Base-by-base conservation (phyloP, 2,329 filamentous ascomycete genomes). In the Blastomyces percursus region DNA sequence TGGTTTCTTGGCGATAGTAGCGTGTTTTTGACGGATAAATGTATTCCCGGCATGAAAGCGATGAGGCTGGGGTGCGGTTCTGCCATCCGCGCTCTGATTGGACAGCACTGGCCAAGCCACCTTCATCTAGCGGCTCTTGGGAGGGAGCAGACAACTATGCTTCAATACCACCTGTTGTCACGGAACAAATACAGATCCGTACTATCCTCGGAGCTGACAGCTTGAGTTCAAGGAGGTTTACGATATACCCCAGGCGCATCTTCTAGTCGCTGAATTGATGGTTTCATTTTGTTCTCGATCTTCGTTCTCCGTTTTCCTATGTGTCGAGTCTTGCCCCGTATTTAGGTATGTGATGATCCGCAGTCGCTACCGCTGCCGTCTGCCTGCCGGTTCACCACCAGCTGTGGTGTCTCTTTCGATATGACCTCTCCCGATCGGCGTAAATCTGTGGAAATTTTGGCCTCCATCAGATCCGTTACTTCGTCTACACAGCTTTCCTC, bases 381-480 rank as follows among this genome's bases (percentile, higher is more conserved):
- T 42, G 14, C n/a, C 38, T 27, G n/a, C 55, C 56, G 40, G 35
- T 56, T 57, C 55, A 59, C 56, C 38, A 48, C 30, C 19, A 56
- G 40, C 42, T 21, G 21, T 32, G 40, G 56, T 59, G 56, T n/a
- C 30, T 46, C 14, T 55, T 64, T 79, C 73, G 71, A 73, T 75
- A 88, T 88, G 86, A 84, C 81, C 72, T 80, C 83, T 67, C 82
- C 81, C 61, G 81, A 77, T 67, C 82, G 83, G 67, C 82, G 84
- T 70, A 86, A 85, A 76, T 88, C 86, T 66, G 80, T 85, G 70
- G 86, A 88, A 74, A 87, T 84, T 71, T 75, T 88, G 68, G 79
- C 83, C 16, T 80, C 84, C 35, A 75, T 80, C 51, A 80, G 82
- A 19, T 79, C 82, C 35, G 78, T 79, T 14, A 76, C 77, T 50